phyloP scores from a whole-genome alignment of 208 protist species.

The Leishmania martiniquensis region DNA sequence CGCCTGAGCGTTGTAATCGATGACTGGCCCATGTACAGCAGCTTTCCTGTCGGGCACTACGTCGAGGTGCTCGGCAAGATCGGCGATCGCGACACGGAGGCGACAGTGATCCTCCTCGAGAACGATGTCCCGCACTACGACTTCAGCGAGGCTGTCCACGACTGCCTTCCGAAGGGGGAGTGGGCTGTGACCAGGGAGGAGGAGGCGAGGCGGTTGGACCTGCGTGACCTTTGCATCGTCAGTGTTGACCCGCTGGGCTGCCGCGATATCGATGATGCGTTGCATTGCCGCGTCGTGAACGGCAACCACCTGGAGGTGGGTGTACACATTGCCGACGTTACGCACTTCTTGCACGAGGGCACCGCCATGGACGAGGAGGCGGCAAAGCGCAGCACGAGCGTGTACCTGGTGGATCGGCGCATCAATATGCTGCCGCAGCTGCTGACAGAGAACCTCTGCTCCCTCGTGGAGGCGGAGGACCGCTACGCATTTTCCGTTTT shows the following conservation, averaged over 20 bases:
- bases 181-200: slow-evolving; percentile 88
- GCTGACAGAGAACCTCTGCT: slow-evolving; percentile 97
- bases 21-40: slow-evolving; percentile 89
- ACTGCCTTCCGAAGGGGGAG: slow-evolving; percentile 88
- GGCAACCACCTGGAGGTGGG: slow-evolving; percentile 93
- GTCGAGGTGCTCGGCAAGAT: slow-evolving; percentile 93
- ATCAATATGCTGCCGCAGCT: slow-evolving; percentile 98
- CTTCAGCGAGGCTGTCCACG: slow-evolving; percentile 90
- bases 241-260: slow-evolving; percentile 97
- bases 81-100: slow-evolving; percentile 95
- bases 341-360: slow-evolving; percentile 94
- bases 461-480: slow-evolving; percentile 89
- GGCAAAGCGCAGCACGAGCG: slow-evolving; percentile 92
- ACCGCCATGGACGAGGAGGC: slow-evolving; percentile 96
- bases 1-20: slow-evolving; percentile 96
- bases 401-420: slow-evolving; percentile 96
- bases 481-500: slow-evolving; percentile 95
- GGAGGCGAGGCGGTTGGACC: slow-evolving; percentile 71
- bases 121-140: slow-evolving; percentile 94
- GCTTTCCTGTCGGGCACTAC: slow-evolving; percentile 95
- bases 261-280: slow-evolving; percentile 90
- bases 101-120: slow-evolving; percentile 94
- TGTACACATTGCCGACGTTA: slow-evolving; percentile 98
- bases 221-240: slow-evolving; percentile 88
- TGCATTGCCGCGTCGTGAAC: slow-evolving; percentile 85